Evolutionary conservation across 2,329 filamentous ascomycete species (phyloP), one percentile per base, ranked within the genome.

Genomic region (Colletotrichum sp.): DNA sequence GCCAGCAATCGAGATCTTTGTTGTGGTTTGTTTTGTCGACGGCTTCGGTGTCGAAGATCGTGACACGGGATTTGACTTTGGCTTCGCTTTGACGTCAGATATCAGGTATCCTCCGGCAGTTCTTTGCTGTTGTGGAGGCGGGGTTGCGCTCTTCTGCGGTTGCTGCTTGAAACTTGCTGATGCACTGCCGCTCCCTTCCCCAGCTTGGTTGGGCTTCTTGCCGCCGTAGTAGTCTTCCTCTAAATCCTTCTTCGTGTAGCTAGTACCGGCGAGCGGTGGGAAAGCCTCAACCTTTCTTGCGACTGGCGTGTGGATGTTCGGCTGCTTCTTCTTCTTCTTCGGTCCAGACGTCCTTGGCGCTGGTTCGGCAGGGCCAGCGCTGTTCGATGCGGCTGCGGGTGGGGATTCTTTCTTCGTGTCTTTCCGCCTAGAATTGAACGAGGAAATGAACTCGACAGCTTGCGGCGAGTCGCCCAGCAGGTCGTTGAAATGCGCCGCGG

Each of bases 401-500:
- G 82, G 75, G 9, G 81, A 83, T 2, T 87, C 87, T 6, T 61
- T 55, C 25, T 75, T 71, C 5, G 55, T 72, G 30, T 87, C 87
- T 78, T 88, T 85, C 67, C 91, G 86, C 22, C 88, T 91, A 5
- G 93, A 91, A 82, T 98, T 98, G 83, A 96, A 96, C 22, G 93
- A 93, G 1, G 95, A 92, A 78, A 96, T 93, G 82, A 95, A 97
- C 80, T 96, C 93, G 77, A 96, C 86, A 55, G 88, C 90, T 79
- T 94, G 92, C 2, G 96, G 91, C 8, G 94, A 96, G 83, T 98
- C 95, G 66, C 96, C 97, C 0, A 99, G 90, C 69, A 99, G 88
- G 81, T 97, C 95, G 83, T 93, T 94, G 77, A 99, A 93, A 84
- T 98, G 95, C 57, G 96, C 93, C 67, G 92, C 95, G 16, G 95